Evolutionary conservation across 2,329 filamentous ascomycete species (phyloP).

Genomic region (Metarhizium guizhouense): DNA sequence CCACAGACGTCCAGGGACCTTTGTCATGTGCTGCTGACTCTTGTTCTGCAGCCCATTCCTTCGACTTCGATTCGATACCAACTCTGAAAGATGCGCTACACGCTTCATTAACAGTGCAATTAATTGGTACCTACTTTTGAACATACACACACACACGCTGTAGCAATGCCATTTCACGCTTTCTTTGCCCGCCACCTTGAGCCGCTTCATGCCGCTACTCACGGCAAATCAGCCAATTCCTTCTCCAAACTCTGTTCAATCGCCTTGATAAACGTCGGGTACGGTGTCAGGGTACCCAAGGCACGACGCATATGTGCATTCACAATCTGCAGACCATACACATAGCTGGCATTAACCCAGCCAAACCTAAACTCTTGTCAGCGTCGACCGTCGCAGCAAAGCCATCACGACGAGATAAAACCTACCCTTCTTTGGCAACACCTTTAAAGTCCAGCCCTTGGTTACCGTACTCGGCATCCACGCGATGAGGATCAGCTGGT

Average conservation of each 20-base stretch:
- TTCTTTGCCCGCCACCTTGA: background rate
- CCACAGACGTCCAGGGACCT: background rate
- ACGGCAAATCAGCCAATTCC: constrained; percentile 35
- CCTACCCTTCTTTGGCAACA: constrained; percentile 90
- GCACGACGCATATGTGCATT: constrained; percentile 85
- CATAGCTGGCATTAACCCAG: constrained; percentile 98
- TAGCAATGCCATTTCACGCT: background rate
- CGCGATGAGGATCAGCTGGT: constrained; percentile 81
- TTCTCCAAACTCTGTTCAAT: constrained; percentile 46
- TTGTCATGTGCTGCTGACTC: background rate
- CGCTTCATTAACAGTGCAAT: background rate
- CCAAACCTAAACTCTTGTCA: constrained; percentile 60
- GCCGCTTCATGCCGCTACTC: background rate
- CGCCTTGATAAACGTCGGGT: constrained; percentile 71
- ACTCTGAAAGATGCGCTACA: background rate
- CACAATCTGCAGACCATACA: constrained; percentile 83
- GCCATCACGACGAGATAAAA: constrained; percentile 16
- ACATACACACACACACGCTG: background rate
- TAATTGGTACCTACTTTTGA: background rate
- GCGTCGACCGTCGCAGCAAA: background rate
- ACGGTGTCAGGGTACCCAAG: constrained; percentile 79
- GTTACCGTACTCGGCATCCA: constrained; percentile 96
- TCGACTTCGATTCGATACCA: background rate
- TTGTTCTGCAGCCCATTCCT: background rate
- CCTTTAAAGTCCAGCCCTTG: constrained; percentile 94